Evolutionary conservation across 2,329 filamentous ascomycete genomes (phyloP).

Genomic region (Peltaster fructicola): DNA sequence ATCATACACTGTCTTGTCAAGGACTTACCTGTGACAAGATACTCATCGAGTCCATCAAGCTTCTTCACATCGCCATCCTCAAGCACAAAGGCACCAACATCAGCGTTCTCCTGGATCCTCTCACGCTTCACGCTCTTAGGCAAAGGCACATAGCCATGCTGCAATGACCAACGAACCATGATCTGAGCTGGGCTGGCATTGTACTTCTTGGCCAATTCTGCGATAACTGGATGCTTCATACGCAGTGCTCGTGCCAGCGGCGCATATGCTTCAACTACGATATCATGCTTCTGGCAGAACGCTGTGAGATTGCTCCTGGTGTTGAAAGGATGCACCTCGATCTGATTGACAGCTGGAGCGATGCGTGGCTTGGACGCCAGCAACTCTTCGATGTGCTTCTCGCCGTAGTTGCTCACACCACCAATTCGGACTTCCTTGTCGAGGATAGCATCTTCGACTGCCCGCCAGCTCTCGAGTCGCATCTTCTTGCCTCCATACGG

Average conservation of each 20-base stretch:
- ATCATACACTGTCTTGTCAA: neutral
- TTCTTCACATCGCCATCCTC: slow-evolving; percentile 42
- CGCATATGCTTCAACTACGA: slow-evolving; percentile 63
- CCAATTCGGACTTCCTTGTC: slow-evolving; percentile 53
- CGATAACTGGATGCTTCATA: slow-evolving; percentile 49
- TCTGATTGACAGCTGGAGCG: slow-evolving; percentile 57
- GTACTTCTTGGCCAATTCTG: slow-evolving; percentile 48
- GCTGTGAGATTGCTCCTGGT: slow-evolving; percentile 49
- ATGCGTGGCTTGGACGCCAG: slow-evolving; percentile 44
- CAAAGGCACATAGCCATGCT: slow-evolving; percentile 54
- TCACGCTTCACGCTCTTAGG: slow-evolving; percentile 52
- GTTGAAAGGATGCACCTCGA: slow-evolving; percentile 72
- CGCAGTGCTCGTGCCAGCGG: slow-evolving; percentile 55
- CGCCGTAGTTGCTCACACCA: slow-evolving; percentile 64
- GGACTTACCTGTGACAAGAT: slow-evolving; percentile 51
- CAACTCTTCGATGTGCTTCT: slow-evolving; percentile 57
- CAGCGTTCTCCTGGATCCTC: slow-evolving; percentile 47
- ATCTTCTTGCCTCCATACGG: slow-evolving; percentile 56
- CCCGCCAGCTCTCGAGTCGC: slow-evolving; percentile 55
- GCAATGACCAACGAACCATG: slow-evolving; percentile 60
- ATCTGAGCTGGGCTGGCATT: slow-evolving; percentile 54
- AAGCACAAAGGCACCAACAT: slow-evolving; percentile 44
- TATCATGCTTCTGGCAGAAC: slow-evolving; percentile 47
- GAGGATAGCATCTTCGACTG: slow-evolving; percentile 56
- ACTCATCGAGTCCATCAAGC: slow-evolving; percentile 52